A percentile compares a stretch with the other conserved stretches of the same genome.
Evolutionary conservation across 352 stramenopile genomes (phyloP).

Genomic region (Phytophthora ramorum): DNA sequence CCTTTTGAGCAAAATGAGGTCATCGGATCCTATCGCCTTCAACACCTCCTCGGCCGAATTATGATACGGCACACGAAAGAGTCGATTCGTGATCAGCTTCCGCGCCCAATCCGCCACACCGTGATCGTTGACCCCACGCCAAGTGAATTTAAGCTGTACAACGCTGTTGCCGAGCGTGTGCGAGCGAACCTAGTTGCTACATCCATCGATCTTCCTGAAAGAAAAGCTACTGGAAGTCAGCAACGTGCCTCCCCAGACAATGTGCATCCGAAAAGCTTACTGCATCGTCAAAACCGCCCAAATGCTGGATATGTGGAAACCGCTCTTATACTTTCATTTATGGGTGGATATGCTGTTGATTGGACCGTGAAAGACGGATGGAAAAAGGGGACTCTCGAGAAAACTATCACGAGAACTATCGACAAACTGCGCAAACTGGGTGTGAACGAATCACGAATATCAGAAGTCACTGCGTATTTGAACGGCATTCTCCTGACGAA

Average conservation of each 20-base stretch:
- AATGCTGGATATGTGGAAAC: slow-evolving; percentile 47
- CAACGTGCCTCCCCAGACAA: neutral
- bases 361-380: slow-evolving; percentile 29
- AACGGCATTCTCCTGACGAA: slow-evolving; percentile 30
- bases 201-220: slow-evolving; percentile 60
- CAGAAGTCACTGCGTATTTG: slow-evolving; percentile 47
- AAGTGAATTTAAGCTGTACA: slow-evolving; percentile 70
- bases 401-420: slow-evolving; percentile 44
- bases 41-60: slow-evolving; percentile 81
- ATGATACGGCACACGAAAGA: slow-evolving; percentile 96
- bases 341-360: slow-evolving; percentile 45
- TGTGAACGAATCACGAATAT: slow-evolving; percentile 38
- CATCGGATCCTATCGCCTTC: slow-evolving; percentile 68
- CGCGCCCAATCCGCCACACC: slow-evolving; percentile 45
- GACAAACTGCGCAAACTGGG: slow-evolving; percentile 32
- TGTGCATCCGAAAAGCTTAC: slow-evolving; percentile 61
- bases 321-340: slow-evolving; percentile 55
- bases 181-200: slow-evolving; percentile 64
- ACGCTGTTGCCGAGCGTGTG: slow-evolving; percentile 53
- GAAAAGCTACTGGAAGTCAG: slow-evolving; percentile 3
- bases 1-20: slow-evolving; percentile 68
- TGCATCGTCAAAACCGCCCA: slow-evolving; percentile 65
- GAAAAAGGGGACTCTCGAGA: neutral
- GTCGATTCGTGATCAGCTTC: slow-evolving; percentile 72
- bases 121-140: slow-evolving; percentile 64